Base-by-base conservation (phyloP, 805 yeast species). In the Ogataea saltuana region DNA sequence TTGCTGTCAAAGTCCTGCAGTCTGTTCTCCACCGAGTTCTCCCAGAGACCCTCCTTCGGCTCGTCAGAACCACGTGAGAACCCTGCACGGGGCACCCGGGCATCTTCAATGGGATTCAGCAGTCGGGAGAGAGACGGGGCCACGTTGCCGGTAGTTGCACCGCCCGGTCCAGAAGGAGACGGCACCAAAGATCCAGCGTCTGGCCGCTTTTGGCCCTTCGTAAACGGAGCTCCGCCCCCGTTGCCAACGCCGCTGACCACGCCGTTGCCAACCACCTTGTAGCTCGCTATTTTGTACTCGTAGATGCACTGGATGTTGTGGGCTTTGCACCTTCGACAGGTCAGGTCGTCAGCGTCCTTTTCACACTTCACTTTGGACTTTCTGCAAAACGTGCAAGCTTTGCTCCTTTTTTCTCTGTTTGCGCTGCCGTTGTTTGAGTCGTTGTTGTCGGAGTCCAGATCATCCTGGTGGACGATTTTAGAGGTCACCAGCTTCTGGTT, bases 351-450 rank as follows among this genome's bases (percentile, higher is more conserved):
- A 2, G 65, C 67, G 5, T 65, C 53, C 53, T 79, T 79, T 28
- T 71, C 71, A 53, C 89, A 83, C 59, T 74, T 80, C 20, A 82
- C 81, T 60, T 83, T 83, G 17, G 83, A 70, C 54, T 69, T 69
- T 43, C 85, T 73, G 58, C 89, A 83, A 52, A 71, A 70, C 18
- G 77, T 69, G 59, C 89, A 83, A 3, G 88, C 88, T 54, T 76
- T 80, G 27, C 61, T 61, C 34, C 72, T 49, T 42, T 59, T 64
- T 23, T 49, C 60, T 27, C 50, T 53, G 20, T 36, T 28, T 19
- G 31, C 8, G 16, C 13, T n/a, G 4, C 38, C 36, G 9, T 6
- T 21, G 25, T 11, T 22, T 3, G 27, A 9, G 15, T 20, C 8
- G 17, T 11, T 32, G 11, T 26, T 22, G 3, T 33, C 26, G 9